Base-by-base conservation (phyloP, 352 stramenopile species). In the Phytophthora pinifolia region DNA sequence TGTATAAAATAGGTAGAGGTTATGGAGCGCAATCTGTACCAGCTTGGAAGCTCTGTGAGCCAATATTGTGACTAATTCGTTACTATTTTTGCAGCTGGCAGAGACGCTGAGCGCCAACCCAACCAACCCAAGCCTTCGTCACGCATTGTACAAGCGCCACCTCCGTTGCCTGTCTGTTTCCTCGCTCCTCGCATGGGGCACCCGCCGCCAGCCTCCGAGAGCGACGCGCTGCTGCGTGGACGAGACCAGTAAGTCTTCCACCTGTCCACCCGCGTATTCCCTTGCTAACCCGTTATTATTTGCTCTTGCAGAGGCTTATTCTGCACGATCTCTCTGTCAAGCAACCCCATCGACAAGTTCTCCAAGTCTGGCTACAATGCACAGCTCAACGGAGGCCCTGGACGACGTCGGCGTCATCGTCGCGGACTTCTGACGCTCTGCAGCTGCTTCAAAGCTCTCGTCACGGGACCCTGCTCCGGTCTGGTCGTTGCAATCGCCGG, bases 261-360 rank as follows among this genome's bases (percentile, higher is more conserved):
- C n/a, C 4, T 9, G 10, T 63, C 29, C 33, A 34, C 15, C 41
- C 39, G 14, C 9, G 15, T 52, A 13, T 41, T 25, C 50, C 27
- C 33, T 2, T 42, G 14, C 39, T 60, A 45, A 53, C 25, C n/a
- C 18, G 17, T 32, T 6, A 8, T 20, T 57, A 36, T n/a, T 4
- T 49, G 13, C 58, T 20, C 31, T 13, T 33, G 6, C 44, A 88
- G 73, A 46, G 57, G 62, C 7, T 80, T 68, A 36, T 86, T 89
- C 52, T 82, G 67, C 62, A 83, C 76, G 44, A 87, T 87, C 36
- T 85, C 72, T 9, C 46, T 86, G 15, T 74, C 70, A 12, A 88
- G 75, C 49, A 74, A 86, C 58, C 58, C 67, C 9, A 46, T 72
- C 30, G 76, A 83, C 10, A 68, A 77, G 33, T 38, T 71, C 10